Percentiles rank a stretch among this genome's conserved stretches.
phyloP scores from a whole-genome alignment of 768 basidiomycete species.

The Mycena alexandri region DNA sequence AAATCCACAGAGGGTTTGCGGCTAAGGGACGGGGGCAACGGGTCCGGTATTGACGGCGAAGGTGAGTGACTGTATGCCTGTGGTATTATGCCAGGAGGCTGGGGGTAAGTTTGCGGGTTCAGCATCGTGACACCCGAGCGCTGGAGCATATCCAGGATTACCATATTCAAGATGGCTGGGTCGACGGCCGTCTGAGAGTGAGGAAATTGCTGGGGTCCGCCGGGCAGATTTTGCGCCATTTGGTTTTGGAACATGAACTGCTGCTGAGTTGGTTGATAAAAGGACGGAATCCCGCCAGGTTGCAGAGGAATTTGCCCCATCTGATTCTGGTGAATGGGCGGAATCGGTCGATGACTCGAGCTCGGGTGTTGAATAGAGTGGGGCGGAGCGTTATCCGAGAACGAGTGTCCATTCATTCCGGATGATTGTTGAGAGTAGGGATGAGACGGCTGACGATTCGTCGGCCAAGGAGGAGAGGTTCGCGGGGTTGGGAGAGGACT shows the following conservation, averaged over 20 bases:
- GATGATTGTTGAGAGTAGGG: slow-evolving; percentile 13
- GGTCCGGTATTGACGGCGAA: slow-evolving; percentile 8
- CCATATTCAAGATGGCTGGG: slow-evolving; percentile 8
- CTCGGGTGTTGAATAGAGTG: slow-evolving; percentile 12
- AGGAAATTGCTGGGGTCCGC: background rate
- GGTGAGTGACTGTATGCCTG: background rate
- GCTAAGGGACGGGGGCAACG: slow-evolving; percentile 9
- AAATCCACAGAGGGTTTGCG: slow-evolving; percentile 17
- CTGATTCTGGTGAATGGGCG: slow-evolving; percentile 6
- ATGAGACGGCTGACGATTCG: background rate
- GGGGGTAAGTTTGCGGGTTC: slow-evolving; percentile 5
- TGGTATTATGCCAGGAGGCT: slow-evolving; percentile 29
- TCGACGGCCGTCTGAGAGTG: background rate
- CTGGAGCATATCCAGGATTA: slow-evolving; percentile 12
- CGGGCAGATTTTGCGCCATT: slow-evolving; percentile 19
- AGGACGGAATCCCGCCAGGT: slow-evolving; percentile 15
- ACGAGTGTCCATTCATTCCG: background rate
- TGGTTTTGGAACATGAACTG: slow-evolving; percentile 10
- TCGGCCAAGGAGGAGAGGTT: slow-evolving; percentile 55
- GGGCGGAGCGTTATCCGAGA: slow-evolving; percentile 17
- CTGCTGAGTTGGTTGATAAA: slow-evolving; percentile 3
- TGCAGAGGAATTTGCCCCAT: slow-evolving; percentile 24
- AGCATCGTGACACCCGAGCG: background rate
- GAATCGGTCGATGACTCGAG: background rate
- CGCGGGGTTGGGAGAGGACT: slow-evolving; percentile 77